Conservation (phyloP, 306 rosid genomes). For the Abrus pulchellus region DNA sequence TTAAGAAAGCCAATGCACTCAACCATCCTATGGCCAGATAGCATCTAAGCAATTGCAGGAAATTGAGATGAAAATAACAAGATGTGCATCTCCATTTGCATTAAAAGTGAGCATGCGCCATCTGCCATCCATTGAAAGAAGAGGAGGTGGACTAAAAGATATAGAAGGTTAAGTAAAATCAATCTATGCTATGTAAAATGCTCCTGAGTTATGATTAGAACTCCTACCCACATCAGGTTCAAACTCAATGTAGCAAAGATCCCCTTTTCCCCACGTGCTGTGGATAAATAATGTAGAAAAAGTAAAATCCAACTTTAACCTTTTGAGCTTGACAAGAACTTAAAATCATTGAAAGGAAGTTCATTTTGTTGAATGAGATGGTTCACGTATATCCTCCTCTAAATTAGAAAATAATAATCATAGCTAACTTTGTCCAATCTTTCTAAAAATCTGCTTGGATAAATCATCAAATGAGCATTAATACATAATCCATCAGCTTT, state of each 20-base stretch:
- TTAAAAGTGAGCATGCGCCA: too few species aligned
- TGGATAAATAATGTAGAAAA: not conserved
- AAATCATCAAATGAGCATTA: not conserved
- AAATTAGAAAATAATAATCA: not conserved
- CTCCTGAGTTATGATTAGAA: too few species aligned
- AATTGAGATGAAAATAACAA: too few species aligned
- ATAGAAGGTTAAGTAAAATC: too few species aligned
- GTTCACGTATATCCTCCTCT: not conserved
- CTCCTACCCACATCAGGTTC: not conserved
- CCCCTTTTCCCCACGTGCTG: not conserved
- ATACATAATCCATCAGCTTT: slow-evolving; percentile 1
- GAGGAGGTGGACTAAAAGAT: too few species aligned
- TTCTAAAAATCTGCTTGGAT: slow-evolving; percentile 4
- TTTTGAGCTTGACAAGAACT: not conserved
- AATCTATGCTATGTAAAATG: too few species aligned
- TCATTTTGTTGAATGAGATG: not conserved
- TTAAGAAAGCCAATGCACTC: not conserved
- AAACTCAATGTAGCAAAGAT: slow-evolving; percentile 2
- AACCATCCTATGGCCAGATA: not conserved
- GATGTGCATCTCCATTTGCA: too few species aligned
- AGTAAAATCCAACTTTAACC: not conserved
- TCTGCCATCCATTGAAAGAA: too few species aligned
- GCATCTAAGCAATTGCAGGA: too few species aligned
- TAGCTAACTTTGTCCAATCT: slow-evolving; percentile 5
- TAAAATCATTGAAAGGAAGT: not conserved